Base-by-base conservation (phyloP, 345 rosid species). In the Odontarrhena argentea region DNA sequence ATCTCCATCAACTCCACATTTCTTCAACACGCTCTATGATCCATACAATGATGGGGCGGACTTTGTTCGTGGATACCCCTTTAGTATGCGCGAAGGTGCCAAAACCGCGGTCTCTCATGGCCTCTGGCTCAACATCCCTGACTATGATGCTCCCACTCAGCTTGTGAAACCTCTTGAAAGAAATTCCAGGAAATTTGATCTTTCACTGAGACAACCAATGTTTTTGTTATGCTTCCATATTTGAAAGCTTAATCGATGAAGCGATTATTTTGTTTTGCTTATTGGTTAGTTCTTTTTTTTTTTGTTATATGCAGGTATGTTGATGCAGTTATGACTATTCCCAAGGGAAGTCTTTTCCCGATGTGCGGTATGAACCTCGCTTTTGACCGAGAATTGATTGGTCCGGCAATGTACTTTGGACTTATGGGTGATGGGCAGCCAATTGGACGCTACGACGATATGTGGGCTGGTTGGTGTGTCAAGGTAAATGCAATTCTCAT, bases 321-420 rank as follows among this genome's bases (percentile, higher is more conserved):
- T 3, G 95, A 87, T 80, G 88, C 90, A 5, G 78, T 90, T 50
- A 79, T 90, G 95, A 87, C 95, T 22, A 78, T 90, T 28, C 97
- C 97, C 2, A 90, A 86, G 70, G 97, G 94, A 59, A 80, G 83
- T 8, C 81, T 90, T 25, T 90, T 82, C 73, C 96, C 96, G 69
- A 90, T 90, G 97, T 90, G 97, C 2, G 97, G 95, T 34, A 90
- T 90, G 95, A 90, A 90, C 71, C 79, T 90, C 25, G 88, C 74
- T 56, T 90, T 84, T 80, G 73, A 87, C 74, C 82, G 95, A 6
- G 86, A 90, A 60, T 56, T 87, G 48, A 74, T 68, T 62, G 78
- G 78, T 14, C 78, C 74, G 12, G 78, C 78, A n/a, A 74, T 74
- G 78, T 74, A 74, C 38, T 69, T 74, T 55, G 78, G 74, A 12